These are phyloP conservation scores for Brassica cretica DNA, from an alignment of 345 rosid species.

Conservation along the genomic window DNA sequence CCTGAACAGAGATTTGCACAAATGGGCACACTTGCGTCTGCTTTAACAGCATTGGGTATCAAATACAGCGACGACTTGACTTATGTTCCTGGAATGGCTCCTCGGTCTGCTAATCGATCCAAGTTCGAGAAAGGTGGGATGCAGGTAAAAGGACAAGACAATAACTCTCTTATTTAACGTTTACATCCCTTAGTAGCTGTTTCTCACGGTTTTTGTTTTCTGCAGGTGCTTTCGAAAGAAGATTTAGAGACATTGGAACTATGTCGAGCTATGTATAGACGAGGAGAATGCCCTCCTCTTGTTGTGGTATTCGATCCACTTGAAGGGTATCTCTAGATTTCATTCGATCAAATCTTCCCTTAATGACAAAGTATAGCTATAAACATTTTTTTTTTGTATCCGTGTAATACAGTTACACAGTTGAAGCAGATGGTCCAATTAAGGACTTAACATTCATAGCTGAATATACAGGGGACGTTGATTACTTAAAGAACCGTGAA, in stretches of 20 bases:
- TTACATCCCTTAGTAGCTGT: not conserved
- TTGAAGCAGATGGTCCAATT: slow-evolving; percentile 77
- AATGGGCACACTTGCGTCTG: slow-evolving; percentile 84
- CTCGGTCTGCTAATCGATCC: slow-evolving; percentile 75
- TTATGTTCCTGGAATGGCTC: slow-evolving; percentile 69
- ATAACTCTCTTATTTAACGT: not conserved
- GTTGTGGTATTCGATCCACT: slow-evolving; percentile 75
- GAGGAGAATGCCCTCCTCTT: slow-evolving; percentile 88
- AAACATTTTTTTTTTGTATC: slow-evolving; percentile 16
- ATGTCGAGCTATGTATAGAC: slow-evolving; percentile 69
- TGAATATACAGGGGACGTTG: slow-evolving; percentile 93
- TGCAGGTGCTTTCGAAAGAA: slow-evolving; percentile 67
- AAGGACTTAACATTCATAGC: slow-evolving; percentile 84
- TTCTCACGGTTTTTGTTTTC: not conserved
- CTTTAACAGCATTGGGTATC: slow-evolving; percentile 67
- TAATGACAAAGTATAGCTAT: slow-evolving; percentile 1
- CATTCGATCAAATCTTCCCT: slow-evolving; percentile 15
- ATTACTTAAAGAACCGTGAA: slow-evolving; percentile 73
- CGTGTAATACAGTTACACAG: slow-evolving; percentile 65
- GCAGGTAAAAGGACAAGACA: slow-evolving; percentile 55
- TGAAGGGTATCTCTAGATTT: slow-evolving; percentile 69
- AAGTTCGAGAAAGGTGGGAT: slow-evolving; percentile 76
- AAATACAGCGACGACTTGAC: slow-evolving; percentile 67
- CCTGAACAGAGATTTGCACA: slow-evolving; percentile 59
- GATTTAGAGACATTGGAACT: slow-evolving; percentile 69